These are phyloP conservation scores for Citrus australasica DNA, from an alignment of 345 rosid genomes.

Conservation along the genomic window DNA sequence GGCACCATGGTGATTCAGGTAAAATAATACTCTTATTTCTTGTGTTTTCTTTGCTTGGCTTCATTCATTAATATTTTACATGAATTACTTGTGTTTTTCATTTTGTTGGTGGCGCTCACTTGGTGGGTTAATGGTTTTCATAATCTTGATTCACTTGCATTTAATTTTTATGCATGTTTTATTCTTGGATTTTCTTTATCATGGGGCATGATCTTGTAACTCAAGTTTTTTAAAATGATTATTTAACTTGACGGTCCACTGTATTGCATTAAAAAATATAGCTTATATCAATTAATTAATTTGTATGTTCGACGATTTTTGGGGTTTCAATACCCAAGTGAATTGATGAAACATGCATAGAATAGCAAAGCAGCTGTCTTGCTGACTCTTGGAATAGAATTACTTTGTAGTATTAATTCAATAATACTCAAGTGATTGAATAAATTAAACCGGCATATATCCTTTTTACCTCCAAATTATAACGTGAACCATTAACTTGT, in stretches of 20 bases:
- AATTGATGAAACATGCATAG: neutral
- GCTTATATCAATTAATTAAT: neutral
- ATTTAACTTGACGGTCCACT: too few relatives aligned
- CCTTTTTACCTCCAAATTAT: neutral
- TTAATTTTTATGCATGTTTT: too few relatives aligned
- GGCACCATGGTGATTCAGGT: slow-evolving; percentile 97
- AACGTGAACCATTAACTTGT: neutral
- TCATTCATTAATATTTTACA: neutral
- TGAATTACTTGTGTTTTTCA: neutral
- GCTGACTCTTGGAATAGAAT: neutral
- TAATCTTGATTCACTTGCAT: too few relatives aligned
- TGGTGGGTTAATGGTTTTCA: too few relatives aligned
- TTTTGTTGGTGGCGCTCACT: too few relatives aligned
- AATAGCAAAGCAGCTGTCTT: neutral
- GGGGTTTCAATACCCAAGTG: neutral
- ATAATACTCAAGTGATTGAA: too few relatives aligned
- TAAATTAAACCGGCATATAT: neutral
- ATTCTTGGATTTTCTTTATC: too few relatives aligned
- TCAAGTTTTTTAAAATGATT: too few relatives aligned
- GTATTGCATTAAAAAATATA: neutral
- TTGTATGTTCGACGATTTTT: too few relatives aligned
- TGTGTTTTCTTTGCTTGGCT: neutral
- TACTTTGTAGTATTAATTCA: too few relatives aligned
- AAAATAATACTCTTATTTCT: neutral
- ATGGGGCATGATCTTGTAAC: too few relatives aligned